A percentile compares a stretch with the other conserved stretches of the same genome.
Evolutionary conservation across 2,329 filamentous ascomycete species (phyloP).

Genomic region (Xylariaceae sp.): DNA sequence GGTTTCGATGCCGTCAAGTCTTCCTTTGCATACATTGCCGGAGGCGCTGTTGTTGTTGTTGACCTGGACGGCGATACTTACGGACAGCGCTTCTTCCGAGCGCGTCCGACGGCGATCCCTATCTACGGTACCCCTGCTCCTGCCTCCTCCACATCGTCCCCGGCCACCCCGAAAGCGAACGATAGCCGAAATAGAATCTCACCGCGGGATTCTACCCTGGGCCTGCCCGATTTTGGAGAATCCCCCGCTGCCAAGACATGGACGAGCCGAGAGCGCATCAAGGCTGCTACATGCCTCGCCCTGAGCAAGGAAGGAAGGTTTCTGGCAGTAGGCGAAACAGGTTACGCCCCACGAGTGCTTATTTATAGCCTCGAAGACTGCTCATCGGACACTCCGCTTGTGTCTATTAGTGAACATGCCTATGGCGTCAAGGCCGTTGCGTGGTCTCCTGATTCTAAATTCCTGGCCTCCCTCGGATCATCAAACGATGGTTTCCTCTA

Average conservation of each 20-base stretch:
- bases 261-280: constrained; percentile 87
- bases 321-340: constrained; percentile 90
- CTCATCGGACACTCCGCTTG: constrained; percentile 74
- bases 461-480: constrained; percentile 80
- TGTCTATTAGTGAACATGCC: constrained; percentile 81
- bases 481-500: constrained; percentile 92
- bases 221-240: constrained; percentile 53
- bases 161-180: constrained; percentile 55
- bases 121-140: constrained; percentile 51
- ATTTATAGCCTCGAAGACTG: constrained; percentile 81
- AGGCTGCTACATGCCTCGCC: constrained; percentile 85
- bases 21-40: constrained; percentile 85
- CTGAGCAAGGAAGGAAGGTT: constrained; percentile 83
- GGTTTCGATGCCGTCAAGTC: constrained; percentile 77
- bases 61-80: constrained; percentile 63
- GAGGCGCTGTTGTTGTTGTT: constrained; percentile 87
- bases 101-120: constrained; percentile 70
- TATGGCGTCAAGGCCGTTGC: constrained; percentile 84
- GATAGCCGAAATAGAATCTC: constrained; percentile 56
- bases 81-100: constrained; percentile 84
- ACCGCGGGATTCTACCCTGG: constrained; percentile 44
- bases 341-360: constrained; percentile 84
- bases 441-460: constrained; percentile 82
- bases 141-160: constrained; percentile 45
- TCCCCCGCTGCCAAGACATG: constrained; percentile 64